Base-by-base conservation (phyloP, 148 eudicot species). In the Mesembryanthemum crystallinum region DNA sequence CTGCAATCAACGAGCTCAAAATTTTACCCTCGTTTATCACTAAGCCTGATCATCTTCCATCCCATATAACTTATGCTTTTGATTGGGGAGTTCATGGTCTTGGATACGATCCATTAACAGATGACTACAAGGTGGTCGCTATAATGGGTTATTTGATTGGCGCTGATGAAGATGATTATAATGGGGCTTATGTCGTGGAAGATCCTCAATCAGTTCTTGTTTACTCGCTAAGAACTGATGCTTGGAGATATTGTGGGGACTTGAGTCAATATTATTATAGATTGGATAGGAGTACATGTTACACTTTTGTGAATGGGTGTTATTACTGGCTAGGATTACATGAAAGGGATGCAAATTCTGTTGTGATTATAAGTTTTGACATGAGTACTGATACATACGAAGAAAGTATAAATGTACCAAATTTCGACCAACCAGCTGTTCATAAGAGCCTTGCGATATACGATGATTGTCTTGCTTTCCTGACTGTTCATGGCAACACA, bases 341-440 rank as follows among this genome's bases (percentile, higher is more conserved):
- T 66, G 47, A 9, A 35, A 3, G 20, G n/a, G 6, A 9, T n/a
- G 25, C 8, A 7, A 39, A 66, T 7, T 6, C 8, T 66, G 49
- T 35, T 35, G 42, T 57, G 42, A 49, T 74, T 11, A 18, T 74
- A 47, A 63, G 58, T 27, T 74, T 74, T 64, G 47, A 74, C 70
- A 45, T 74, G 69, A 42, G 12, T 33, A 29, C 77, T n/a, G 63
- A 75, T 64, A 27, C 62, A 29, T 51, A 20, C 64, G 30, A 64
- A 64, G 77, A 75, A 71, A n/a, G n/a, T n/a, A 64, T 75, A 65
- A 8, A 5, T 30, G 32, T 67, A 32, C 78, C 78, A 55, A 24
- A 32, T 11, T 51, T 52, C 66, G 52, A 65, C 10, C 21, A 51
- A 61, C 71, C 47, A 21, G 54, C 35, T 32, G 23, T 12, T n/a